phyloP scores from a whole-genome alignment of 306 rosid species.

The Vachellia pachyceras region DNA sequence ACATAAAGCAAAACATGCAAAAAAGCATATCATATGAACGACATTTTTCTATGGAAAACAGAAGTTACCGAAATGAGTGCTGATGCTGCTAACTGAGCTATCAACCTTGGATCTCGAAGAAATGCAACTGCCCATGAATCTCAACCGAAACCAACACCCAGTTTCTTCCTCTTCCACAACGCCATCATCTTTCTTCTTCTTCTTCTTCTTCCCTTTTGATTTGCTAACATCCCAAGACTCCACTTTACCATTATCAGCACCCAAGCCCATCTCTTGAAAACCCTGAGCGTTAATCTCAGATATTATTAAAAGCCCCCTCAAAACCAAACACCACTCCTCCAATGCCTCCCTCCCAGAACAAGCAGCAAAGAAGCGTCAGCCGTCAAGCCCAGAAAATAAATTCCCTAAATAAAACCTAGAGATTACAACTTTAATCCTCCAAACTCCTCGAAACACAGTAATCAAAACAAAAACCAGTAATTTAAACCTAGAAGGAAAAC shows the following conservation, averaged over 20 bases:
- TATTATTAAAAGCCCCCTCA: conserved; percentile 49
- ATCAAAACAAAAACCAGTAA: background rate
- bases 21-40: conserved; percentile 29
- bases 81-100: conserved; percentile 81
- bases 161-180: conserved; percentile 56
- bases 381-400: conserved; percentile 36
- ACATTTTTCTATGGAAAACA: conserved; percentile 19
- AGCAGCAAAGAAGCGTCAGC: conserved; percentile 31
- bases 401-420: conserved; percentile 33
- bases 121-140: conserved; percentile 89
- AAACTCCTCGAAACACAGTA: conserved; percentile 28
- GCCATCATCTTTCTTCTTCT: conserved; percentile 57
- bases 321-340: conserved; percentile 43
- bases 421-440: conserved; percentile 31
- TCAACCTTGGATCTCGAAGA: conserved; percentile 99
- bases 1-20: conserved; percentile 10
- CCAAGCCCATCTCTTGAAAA: conserved; percentile 68
- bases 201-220: conserved; percentile 69
- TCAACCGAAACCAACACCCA: conserved; percentile 84
- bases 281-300: conserved; percentile 54
- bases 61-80: conserved; percentile 76
- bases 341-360: conserved; percentile 33
- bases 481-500: conserved; percentile 10
- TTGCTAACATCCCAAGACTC: conserved; percentile 70
- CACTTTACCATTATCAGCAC: conserved; percentile 73